Evolutionary conservation across 495 filamentous ascomycete genomes (phyloP), one percentile per base, ranked within the genome.

Genomic region (Massariosphaeria phaeospora): DNA sequence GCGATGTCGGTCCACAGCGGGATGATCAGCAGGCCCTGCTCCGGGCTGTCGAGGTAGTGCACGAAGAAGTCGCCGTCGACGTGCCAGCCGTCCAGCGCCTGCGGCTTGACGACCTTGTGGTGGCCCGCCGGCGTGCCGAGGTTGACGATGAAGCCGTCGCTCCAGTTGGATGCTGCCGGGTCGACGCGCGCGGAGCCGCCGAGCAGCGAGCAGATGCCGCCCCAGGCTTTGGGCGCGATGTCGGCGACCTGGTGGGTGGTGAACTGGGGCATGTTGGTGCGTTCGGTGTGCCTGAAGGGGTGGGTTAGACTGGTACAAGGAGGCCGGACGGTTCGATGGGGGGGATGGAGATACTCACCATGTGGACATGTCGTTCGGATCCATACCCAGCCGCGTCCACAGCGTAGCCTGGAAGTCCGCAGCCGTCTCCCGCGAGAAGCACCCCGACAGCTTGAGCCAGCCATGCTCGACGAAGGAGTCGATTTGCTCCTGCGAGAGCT

Each of bases 51-150:
- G 13, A 89, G 73, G 59, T 82, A 88, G 70, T 88, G 84, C 12
- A 84, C 74, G 69, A 88, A 87, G 67, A 86, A 87, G 60, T 88
- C 84, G 0, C 85, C 85, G 68, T 88, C 84, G 20, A 85, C 82
- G 66, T 89, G 85, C 84, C 84, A 89, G 7, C 72, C 73, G 7
- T 15, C 42, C 7, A 87, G 69, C 6, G 79, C 75, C 27, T 71
- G 56, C 40, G 80, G 71, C 49, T 66, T 62, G 25, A 74, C 69
- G 30, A 75, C 64, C 30, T 75, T 75, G 4, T 76, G 75, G 53
- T 80, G 77, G 39, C 66, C 67, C 39, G 82, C 73, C 0, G 74
- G 66, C 6, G 76, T 81, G 20, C 85, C 85, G 13, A 89, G 73
- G 69, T 88, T 89, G 23, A 88, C 82, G 52, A 88, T 88, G 26